Evolutionary conservation across 768 basidiomycete genomes (phyloP), one percentile per base, ranked within the genome.

Genomic region (Tephrocybe sp.): DNA sequence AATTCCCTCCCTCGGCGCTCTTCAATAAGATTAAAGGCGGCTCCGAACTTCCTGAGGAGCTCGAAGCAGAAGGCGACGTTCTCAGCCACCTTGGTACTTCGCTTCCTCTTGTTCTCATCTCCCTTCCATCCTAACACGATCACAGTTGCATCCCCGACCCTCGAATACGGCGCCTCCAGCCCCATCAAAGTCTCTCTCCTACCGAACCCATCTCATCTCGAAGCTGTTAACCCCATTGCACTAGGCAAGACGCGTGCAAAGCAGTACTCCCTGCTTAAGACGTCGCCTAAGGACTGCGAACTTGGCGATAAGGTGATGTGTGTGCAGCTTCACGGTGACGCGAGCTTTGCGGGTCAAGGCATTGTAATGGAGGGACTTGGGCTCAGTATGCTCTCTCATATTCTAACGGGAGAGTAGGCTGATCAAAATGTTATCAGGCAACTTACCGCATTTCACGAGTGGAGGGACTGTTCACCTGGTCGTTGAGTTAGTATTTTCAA

Each of bases 401-500:
- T 15, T 24, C 38, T 40, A 9, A 9, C 15, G 23, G 34, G 34
- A 36, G 15, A 4, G 15, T 17, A 11, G 3, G 7, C 45, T 58
- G 25, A 47, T 51, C 1, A n/a, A 18, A 12, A 12, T 5, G 12
- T 26, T 46, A 25, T 23, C 30, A 90, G 88, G 88, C 60, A 89
- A 92, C 61, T 71, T 97, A 25, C 94, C 94, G 1, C 93, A 95
- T 67, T 96, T 85, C 61, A 94, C 90, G 0, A 90, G 86, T 55
- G 94, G 94, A 1, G 94, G 94, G 28, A 92, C 87, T 41, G 81
- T 95, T 2, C 92, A 95, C 68, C 69, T 97, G 42, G 92, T 97
- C 9, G 92, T 95, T 20, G 93, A 95, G 90, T 92, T 65, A 61
- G 87, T 75, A 7, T 39, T 20, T 18, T 21, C 7, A 17, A 9